phyloP scores from a whole-genome alignment of 2,329 filamentous ascomycete species.

The Corniculantispora saksenae region DNA sequence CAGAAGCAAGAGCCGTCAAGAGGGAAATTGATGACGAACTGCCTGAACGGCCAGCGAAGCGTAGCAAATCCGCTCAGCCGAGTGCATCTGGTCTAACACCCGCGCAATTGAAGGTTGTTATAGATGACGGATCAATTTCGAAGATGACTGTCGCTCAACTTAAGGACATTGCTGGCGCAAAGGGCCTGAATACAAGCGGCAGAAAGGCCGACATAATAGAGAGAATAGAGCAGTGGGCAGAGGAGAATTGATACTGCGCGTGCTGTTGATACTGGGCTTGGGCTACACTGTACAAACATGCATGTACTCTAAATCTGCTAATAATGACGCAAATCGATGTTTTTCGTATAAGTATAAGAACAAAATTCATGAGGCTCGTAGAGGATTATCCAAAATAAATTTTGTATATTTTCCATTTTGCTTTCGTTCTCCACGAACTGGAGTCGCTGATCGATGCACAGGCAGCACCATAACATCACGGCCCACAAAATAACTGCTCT shows the following conservation, averaged over 20 bases:
- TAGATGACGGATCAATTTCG: conserved; percentile 48
- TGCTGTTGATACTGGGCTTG: neutral
- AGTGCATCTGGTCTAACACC: conserved; percentile 41
- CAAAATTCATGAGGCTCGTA: neutral
- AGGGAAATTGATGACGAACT: conserved; percentile 51
- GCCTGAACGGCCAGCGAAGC: conserved; percentile 49
- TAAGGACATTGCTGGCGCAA: conserved; percentile 48
- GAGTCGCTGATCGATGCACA: no score
- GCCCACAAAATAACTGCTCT: neutral
- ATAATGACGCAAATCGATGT: neutral
- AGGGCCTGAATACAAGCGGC: conserved; percentile 50
- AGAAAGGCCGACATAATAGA: conserved; percentile 58
- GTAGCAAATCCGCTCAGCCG: conserved; percentile 38
- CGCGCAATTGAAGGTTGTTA: conserved; percentile 47
- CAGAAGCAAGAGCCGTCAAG: conserved; percentile 48
- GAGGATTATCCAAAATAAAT: no score
- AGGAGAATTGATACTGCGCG: conserved; percentile 39
- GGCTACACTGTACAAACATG: neutral
- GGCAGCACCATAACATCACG: no score
- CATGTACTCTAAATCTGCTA: neutral
- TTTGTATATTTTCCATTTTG: no score
- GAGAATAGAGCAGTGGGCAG: conserved; percentile 57
- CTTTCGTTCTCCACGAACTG: no score
- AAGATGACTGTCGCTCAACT: conserved; percentile 58
- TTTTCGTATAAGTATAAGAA: neutral